Evolutionary conservation across 164 flowering plant genomes (phyloP), one percentile per base, ranked within the genome.

Genomic region (Cinnamomum micranthum): DNA sequence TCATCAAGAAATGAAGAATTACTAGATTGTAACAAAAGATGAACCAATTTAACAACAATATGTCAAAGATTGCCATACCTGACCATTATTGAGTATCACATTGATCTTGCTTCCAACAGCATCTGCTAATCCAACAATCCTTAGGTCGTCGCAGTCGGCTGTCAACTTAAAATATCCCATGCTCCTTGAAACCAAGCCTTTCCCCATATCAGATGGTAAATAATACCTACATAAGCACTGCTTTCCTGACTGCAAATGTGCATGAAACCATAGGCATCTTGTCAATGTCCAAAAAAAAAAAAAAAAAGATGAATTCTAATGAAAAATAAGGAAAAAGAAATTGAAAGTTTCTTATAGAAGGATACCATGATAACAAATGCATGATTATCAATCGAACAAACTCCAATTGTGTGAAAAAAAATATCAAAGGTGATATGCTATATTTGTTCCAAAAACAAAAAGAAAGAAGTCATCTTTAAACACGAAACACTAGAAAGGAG

Each of bases 61-160:
- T 24, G 28, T 41, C 47, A n/a, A 66, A 67, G 35, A 33, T 50
- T 20, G 62, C n/a, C 71, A 76, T 84, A 90, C 99, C 95, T 90
- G 87, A 55, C 92, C 90, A 83, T 76, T 87, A 68, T 81, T 89
- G 68, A 87, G 64, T 74, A 84, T 77, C 15, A 96, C 76, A 86
- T 94, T 96, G 75, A 96, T 68, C 51, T 97, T 89, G 65, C 87
- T 94, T 68, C 87, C 89, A 73, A 94, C 92, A 74, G 93, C 91
- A 88, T 94, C 97, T 72, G 88, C 84, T 76, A 96, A 72, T 76
- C 94, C 94, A 65, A 85, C 72, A 58, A 92, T 88, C 81, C 86
- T 92, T 28, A 85, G 50, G 60, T 85, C 86, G 50, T 72, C 71
- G 62, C 77, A 71, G 70, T 65, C 70, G 66, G 86, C 68, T 70